Evolutionary conservation across 768 basidiomycete species (phyloP).

Genomic region (Rhodotorula taiwanensis): DNA sequence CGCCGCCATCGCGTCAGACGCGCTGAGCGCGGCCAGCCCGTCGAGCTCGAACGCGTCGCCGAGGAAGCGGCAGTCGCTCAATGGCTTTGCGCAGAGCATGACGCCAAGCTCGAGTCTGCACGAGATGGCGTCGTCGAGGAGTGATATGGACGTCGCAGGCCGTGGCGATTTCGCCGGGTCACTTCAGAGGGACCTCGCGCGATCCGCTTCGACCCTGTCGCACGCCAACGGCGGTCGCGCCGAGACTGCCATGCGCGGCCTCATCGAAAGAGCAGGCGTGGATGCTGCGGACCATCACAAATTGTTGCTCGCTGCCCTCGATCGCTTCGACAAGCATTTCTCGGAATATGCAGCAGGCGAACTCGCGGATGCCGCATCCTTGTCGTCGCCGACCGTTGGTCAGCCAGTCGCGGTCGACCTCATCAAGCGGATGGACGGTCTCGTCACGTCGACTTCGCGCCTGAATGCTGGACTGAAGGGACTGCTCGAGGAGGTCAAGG

Average conservation of each 20-base stretch:
- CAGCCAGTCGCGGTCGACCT: constrained; percentile 20
- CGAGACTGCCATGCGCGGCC: background rate
- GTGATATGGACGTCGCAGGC: too few species aligned
- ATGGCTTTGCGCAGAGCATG: background rate
- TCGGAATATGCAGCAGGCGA: background rate
- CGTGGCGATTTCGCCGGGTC: too few species aligned
- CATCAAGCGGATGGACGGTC: constrained; percentile 20
- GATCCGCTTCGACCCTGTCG: background rate
- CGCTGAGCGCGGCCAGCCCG: background rate
- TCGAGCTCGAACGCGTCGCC: background rate
- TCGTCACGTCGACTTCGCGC: constrained; percentile 25
- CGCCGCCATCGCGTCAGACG: background rate
- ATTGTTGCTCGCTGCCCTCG: constrained; percentile 25
- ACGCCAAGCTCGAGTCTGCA: too few species aligned
- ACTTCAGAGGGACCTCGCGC: background rate
- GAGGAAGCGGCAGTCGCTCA: constrained; percentile 3
- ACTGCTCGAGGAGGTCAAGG: background rate
- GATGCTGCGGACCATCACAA: constrained; percentile 13
- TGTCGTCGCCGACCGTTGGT: background rate
- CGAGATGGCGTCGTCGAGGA: too few species aligned
- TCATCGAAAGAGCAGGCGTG: background rate
- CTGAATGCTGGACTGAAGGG: constrained; percentile 29
- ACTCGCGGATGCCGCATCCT: background rate
- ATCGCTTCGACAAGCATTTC: constrained; percentile 29
- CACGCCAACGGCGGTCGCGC: background rate